These are phyloP conservation scores for Acanthamoeba quina DNA, from an alignment of 208 protist genomes.

Conservation along the genomic window DNA sequence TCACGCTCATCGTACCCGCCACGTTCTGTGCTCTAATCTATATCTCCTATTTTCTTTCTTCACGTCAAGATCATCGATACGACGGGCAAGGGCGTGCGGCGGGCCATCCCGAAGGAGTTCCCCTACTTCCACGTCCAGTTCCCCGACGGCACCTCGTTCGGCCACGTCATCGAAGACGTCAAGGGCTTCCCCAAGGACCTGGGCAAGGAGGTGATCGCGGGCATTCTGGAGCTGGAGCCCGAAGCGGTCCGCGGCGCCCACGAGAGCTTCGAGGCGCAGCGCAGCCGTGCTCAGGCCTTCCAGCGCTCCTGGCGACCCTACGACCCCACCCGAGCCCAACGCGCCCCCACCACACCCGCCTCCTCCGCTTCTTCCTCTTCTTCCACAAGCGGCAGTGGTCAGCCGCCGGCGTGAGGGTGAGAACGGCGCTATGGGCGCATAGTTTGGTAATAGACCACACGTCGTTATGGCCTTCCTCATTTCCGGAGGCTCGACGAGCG, in stretches of 20 bases:
- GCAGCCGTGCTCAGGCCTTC: conserved; percentile 63
- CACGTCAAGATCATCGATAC: conserved; percentile 76
- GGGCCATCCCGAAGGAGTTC: conserved; percentile 77
- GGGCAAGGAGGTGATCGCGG: conserved; percentile 76
- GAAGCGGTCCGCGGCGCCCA: conserved; percentile 33
- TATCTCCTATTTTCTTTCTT: too few relatives aligned
- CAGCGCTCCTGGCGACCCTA: conserved; percentile 69
- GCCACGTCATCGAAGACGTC: conserved; percentile 79
- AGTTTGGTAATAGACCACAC: too few relatives aligned
- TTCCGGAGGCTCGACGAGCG: too few relatives aligned
- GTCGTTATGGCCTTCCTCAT: too few relatives aligned
- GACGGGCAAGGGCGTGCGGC: conserved; percentile 43
- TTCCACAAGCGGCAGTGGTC: too few relatives aligned
- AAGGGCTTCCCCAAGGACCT: conserved; percentile 75
- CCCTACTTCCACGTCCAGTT: conserved; percentile 85
- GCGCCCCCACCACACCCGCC: too few relatives aligned
- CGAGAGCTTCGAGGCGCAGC: background rate
- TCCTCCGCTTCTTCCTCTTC: too few relatives aligned
- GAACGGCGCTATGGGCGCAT: too few relatives aligned
- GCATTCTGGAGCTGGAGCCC: conserved; percentile 77
- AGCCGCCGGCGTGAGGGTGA: too few relatives aligned
- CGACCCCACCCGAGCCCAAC: conserved; percentile 72
- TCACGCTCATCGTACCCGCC: background rate
- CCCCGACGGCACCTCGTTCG: conserved; percentile 74
- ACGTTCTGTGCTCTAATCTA: too few relatives aligned